Conservation (phyloP, 768 basidiomycete genomes). For the Phaeotremella fagi region DNA sequence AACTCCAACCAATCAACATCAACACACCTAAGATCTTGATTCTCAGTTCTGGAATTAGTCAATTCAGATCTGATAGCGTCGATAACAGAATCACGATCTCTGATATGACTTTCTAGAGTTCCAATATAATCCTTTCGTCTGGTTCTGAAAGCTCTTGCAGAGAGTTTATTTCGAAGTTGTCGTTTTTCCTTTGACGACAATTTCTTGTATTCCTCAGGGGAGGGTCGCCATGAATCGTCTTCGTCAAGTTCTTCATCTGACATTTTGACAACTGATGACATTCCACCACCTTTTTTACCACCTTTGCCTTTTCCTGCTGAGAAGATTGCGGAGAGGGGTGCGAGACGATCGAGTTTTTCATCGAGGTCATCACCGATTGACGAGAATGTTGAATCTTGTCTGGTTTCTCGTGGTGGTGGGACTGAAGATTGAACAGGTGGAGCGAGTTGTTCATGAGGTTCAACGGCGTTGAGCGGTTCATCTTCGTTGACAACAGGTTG, state of each 20-base stretch:
- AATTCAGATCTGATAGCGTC: constrained; percentile 80
- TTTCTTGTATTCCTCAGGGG: constrained; percentile 87
- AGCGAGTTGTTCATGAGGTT: constrained; percentile 16
- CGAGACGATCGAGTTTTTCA: constrained; percentile 23
- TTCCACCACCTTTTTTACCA: constrained; percentile 48
- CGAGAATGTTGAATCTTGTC: constrained; percentile 15
- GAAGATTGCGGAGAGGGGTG: constrained; percentile 43
- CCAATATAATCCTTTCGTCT: constrained; percentile 93
- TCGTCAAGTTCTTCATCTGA: constrained; percentile 46
- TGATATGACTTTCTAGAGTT: constrained; percentile 87
- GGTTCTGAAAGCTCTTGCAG: constrained; percentile 90
- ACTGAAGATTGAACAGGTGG: not conserved
- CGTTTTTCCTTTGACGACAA: constrained; percentile 94
- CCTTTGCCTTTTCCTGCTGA: constrained; percentile 48
- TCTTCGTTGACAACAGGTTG: constrained; percentile 8
- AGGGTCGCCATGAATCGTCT: constrained; percentile 47
- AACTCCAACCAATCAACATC: not conserved
- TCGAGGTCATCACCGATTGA: constrained; percentile 15
- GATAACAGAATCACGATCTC: constrained; percentile 83
- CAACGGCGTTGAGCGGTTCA: constrained; percentile 25
- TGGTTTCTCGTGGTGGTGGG: constrained; percentile 1
- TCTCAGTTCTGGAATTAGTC: constrained; percentile 72
- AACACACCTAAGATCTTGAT: constrained; percentile 60
- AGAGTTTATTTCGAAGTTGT: constrained; percentile 94
- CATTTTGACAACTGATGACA: constrained; percentile 43